Base-by-base conservation (phyloP, 225 moss, liverwort and hornwort species). In the Bryum argenteum region DNA sequence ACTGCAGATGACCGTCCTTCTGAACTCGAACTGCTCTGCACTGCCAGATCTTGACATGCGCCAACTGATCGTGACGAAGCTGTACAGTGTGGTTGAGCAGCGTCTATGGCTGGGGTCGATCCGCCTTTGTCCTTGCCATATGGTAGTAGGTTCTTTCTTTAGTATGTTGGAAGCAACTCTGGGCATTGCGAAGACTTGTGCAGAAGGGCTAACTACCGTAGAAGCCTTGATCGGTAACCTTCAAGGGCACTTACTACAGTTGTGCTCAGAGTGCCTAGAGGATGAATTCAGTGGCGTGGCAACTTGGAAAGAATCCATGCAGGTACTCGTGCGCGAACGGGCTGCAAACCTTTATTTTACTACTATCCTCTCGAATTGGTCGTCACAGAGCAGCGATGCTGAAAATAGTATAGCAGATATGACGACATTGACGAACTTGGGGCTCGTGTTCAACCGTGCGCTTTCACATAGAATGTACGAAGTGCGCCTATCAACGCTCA, bases 91-190 rank as follows among this genome's bases (percentile, higher is more conserved):
- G 69, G 66, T 93, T 69, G 84, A 93, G 71, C 85, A 80, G 17
- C 80, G 85, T 54, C 69, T 85, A 62, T 98, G 98, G 98, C 76
- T 98, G 14, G 94, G 94, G 40, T 98, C 98, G 51, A 88, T 88
- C 65, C 76, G 57, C 58, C 74, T 73, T 63, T 92, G 94, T 85
- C 45, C 78, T 61, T 98, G 98, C 70, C 88, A 82, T 54, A 77
- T 91, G 81, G 92, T 94, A 37, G 78, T 91, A 55, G 86, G 88
- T 37, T 79, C 89, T 22, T 94, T 91, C 54, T 79, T 90, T 66
- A 88, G 89, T 54, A 82, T 94, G 91, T 72, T 98, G 74, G 88
- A 92, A 66, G 87, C 83, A 24, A 79, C 90, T 70, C 50, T 98
- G 21, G 70, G 67, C 61, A 78, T 94, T 63, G 89, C 83, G 22